phyloP scores from a whole-genome alignment of 2,329 filamentous ascomycete genomes.

The Venturia effusa region DNA sequence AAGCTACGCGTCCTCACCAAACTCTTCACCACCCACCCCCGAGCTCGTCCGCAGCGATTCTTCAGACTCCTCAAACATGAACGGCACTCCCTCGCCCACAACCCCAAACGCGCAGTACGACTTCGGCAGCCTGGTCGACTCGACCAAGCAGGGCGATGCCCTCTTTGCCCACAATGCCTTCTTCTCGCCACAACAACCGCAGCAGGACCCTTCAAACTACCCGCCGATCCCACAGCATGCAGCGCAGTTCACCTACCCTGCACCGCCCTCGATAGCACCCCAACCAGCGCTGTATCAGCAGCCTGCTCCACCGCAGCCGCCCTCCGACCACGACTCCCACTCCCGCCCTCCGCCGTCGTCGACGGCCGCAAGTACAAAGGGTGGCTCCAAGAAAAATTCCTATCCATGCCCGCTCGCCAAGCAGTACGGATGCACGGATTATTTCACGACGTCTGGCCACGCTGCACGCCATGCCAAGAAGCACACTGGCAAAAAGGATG shows the following conservation, averaged over 20 bases:
- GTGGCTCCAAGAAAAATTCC: constrained; percentile 8
- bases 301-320: neutral
- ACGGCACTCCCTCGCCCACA: constrained; percentile 35
- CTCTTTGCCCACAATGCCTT: neutral
- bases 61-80: constrained; percentile 32
- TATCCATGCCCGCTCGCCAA: constrained; percentile 60
- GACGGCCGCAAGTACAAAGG: neutral
- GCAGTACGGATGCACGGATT: constrained; percentile 61
- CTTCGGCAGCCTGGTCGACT: neutral
- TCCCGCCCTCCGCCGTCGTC: neutral
- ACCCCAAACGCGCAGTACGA: constrained; percentile 30
- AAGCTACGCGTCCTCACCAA: constrained; percentile 29
- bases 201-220: constrained; percentile 7
- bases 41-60: constrained; percentile 35
- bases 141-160: neutral
- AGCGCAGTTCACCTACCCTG: constrained; percentile 8
- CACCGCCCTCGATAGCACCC: constrained; percentile 11
- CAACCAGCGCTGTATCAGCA: constrained; percentile 6
- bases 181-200: constrained; percentile 1
- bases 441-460: constrained; percentile 74
- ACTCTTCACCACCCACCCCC: constrained; percentile 35
- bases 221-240: constrained; percentile 5
- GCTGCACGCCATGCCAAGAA: constrained; percentile 79
- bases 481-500: constrained; percentile 70
- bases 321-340: neutral